A percentile compares a stretch with the other conserved stretches of the same genome.
Conservation (phyloP, 129 eudicot species). For the Escallonia herrerae region DNA sequence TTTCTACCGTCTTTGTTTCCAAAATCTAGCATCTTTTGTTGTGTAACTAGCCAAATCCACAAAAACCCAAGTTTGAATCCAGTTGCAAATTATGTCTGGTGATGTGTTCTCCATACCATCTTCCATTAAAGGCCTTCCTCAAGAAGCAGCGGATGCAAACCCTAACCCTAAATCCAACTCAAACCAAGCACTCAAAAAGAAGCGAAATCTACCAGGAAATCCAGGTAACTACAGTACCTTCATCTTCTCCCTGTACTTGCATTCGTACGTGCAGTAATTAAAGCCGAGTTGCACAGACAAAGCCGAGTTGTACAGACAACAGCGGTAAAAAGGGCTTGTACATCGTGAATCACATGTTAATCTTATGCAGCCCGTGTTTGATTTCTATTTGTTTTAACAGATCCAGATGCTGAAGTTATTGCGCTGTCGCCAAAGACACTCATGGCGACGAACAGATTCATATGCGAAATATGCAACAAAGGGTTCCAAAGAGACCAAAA, state of each 20-base stretch:
- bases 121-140: slow-evolving; percentile 34
- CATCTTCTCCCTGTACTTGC: background rate
- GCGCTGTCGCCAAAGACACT: slow-evolving; percentile 88
- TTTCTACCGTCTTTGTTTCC: slow-evolving; percentile 35
- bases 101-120: slow-evolving; percentile 60
- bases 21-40: slow-evolving; percentile 12
- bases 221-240: slow-evolving; percentile 48
- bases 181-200: slow-evolving; percentile 53
- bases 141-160: slow-evolving; percentile 40
- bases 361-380: no score
- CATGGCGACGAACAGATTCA: slow-evolving; percentile 93
- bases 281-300: background rate
- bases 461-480: slow-evolving; percentile 92
- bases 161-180: slow-evolving; percentile 59
- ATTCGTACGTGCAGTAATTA: background rate
- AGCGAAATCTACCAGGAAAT: slow-evolving; percentile 81
- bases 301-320: background rate
- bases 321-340: no score
- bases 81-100: slow-evolving; percentile 54
- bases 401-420: slow-evolving; percentile 98
- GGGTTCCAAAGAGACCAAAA: slow-evolving; percentile 95
- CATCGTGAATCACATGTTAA: no score
- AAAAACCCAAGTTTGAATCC: slow-evolving; percentile 18
- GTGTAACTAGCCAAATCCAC: slow-evolving; percentile 24
- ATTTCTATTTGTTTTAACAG: slow-evolving; percentile 28